A percentile compares a stretch with the other conserved stretches of the same genome.
phyloP scores from a whole-genome alignment of 179 eudicot genomes.

The Beta corolliflora region DNA sequence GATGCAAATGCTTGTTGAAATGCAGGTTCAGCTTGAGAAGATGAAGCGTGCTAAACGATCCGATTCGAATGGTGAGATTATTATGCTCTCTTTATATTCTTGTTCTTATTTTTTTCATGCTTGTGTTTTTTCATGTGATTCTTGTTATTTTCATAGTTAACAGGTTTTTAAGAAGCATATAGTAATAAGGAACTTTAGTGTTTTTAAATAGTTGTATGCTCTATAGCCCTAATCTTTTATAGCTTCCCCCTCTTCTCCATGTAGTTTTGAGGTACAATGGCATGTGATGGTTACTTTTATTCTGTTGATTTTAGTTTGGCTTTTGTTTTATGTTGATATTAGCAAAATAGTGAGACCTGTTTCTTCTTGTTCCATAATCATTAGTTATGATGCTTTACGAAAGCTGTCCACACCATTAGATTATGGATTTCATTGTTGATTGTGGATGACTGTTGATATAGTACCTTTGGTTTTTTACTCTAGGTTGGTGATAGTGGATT shows the following conservation, averaged over 20 bases:
- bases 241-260: background rate
- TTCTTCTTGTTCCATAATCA: background rate
- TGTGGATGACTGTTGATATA: background rate
- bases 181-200: too few relatives aligned
- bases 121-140: background rate
- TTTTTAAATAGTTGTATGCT: background rate
- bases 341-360: background rate
- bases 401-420: background rate
- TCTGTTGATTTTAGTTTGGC: background rate
- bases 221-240: background rate
- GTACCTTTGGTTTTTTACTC: background rate
- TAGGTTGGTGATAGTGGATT: background rate
- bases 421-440: background rate
- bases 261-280: constrained; percentile 8
- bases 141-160: background rate
- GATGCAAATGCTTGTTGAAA: constrained; percentile 88
- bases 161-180: background rate
- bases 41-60: constrained; percentile 62
- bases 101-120: background rate
- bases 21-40: constrained; percentile 86
- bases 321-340: background rate
- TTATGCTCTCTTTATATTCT: background rate
- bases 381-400: too few relatives aligned
- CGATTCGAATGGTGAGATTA: constrained; percentile 60
- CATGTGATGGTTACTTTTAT: background rate